These are phyloP conservation scores for Quercus aquifolioides DNA, from an alignment of 306 rosid species.

Conservation along the genomic window DNA sequence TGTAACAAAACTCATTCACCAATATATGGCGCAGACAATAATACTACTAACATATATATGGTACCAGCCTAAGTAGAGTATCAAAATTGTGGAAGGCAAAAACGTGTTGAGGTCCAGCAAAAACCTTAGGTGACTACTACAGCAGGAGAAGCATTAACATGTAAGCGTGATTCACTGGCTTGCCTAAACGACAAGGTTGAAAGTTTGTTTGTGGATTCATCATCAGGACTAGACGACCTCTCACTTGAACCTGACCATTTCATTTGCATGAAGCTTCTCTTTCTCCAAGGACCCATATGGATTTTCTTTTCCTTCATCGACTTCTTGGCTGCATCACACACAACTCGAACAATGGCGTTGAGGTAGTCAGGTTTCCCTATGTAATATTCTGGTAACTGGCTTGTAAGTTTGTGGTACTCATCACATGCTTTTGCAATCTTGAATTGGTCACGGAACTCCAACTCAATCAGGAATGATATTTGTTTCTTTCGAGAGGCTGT, in stretches of 20 bases:
- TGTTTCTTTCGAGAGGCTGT: slow-evolving; percentile 3
- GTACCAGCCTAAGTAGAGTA: neutral
- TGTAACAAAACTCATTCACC: neutral
- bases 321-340: slow-evolving; percentile 59
- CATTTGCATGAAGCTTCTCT: slow-evolving; percentile 57
- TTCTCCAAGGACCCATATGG: slow-evolving; percentile 66
- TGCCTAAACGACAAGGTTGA: neutral
- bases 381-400: slow-evolving; percentile 16
- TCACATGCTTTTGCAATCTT: slow-evolving; percentile 30
- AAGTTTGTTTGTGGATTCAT: neutral
- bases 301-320: slow-evolving; percentile 68
- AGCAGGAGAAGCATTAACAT: slow-evolving; percentile 25
- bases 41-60: neutral
- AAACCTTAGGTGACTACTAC: slow-evolving; percentile 34
- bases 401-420: slow-evolving; percentile 13
- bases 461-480: slow-evolving; percentile 15
- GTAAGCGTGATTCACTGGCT: slow-evolving; percentile 20
- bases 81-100: neutral
- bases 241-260: slow-evolving; percentile 54
- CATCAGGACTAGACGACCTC: neutral
- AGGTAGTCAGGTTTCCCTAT: slow-evolving; percentile 42
- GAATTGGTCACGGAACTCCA: slow-evolving; percentile 32
- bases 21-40: neutral
- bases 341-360: slow-evolving; percentile 33
- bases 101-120: neutral